Percentiles rank a stretch among this genome's conserved stretches.
These are phyloP conservation scores for Perkinsus chesapeaki DNA, from an alignment of 169 alveolate species.

Conservation along the genomic window DNA sequence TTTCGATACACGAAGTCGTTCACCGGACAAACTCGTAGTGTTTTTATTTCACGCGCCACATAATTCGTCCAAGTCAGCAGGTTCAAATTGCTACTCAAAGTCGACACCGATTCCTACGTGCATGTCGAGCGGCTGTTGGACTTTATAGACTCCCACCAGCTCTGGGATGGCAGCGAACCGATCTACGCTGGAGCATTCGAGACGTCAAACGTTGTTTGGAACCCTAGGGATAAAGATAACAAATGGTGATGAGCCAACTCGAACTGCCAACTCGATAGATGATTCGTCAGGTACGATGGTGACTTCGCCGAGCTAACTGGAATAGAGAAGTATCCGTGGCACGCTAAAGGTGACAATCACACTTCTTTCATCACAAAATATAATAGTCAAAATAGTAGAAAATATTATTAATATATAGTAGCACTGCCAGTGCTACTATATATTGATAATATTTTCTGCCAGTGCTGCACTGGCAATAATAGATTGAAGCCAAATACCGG, in stretches of 20 bases:
- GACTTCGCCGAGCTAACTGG: neutral
- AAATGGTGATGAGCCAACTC: neutral
- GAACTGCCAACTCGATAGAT: neutral
- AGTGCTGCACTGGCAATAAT: too few species aligned
- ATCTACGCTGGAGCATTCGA: neutral
- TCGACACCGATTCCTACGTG: neutral
- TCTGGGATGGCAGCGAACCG: neutral
- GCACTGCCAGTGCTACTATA: too few species aligned
- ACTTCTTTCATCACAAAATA: neutral
- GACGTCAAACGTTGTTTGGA: neutral
- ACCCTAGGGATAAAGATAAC: neutral
- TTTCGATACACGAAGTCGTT: neutral
- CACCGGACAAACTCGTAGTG: neutral
- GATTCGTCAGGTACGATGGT: neutral
- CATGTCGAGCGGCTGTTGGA: neutral
- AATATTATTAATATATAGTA: too few species aligned
- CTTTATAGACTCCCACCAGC: neutral
- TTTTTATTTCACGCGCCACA: neutral
- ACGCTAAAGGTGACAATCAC: neutral
- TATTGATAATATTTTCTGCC: too few species aligned
- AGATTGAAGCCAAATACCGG: too few species aligned
- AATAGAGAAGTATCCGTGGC: neutral
- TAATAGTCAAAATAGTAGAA: too few species aligned
- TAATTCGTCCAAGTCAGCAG: neutral
- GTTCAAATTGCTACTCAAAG: neutral